Base-by-base conservation (phyloP, 768 basidiomycete genomes). In the Podaxis sp. region DNA sequence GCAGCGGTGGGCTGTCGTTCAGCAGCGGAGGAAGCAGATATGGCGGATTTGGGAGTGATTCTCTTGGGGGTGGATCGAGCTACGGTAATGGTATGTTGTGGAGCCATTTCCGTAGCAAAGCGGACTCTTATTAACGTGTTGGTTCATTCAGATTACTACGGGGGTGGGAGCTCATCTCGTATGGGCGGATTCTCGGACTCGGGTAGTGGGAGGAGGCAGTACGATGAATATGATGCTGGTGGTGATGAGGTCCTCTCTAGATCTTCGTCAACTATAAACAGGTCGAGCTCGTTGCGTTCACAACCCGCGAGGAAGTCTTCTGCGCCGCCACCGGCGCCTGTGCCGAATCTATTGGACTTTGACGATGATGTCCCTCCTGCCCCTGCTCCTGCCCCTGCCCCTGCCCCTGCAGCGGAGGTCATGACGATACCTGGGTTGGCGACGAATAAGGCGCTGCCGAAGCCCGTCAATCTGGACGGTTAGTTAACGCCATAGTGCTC, bases 211-310 rank as follows among this genome's bases (percentile, higher is more conserved):
- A 70, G 84, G 42, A 75, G 84, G 58, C 82, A 83, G 25, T 98
- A 86, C 65, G 95, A 98, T 67, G 95, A 98, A 71, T 99, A 99
- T 72, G 91, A 96, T 65, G 97, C 96, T 11, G 96, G 96, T 1
- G 93, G 93, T 61, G 95, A 98, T 62, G 94, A 96, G 63, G 69
- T 77, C 36, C 63, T 72, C 16, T 57, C 70, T 13, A 65, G 71
- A 48, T 69, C 74, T 46, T 66, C 73, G 69, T 42, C 72, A 66
- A 61, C 68, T 69, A 63, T 79, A 72, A 55, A 78, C 72, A 62
- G 77, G 21, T 57, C 75, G 48, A 64, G 69, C 21, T 66, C 67
- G 21, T 36, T 37, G 38, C 63, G 68, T n/a, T 65, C 69, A 25
- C 44, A 46, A 25, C 69, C 79, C 35, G 61, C 69, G 38, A 70